A percentile compares a stretch with the other conserved stretches of the same genome.
phyloP scores from a whole-genome alignment of 768 basidiomycete species.

The Clitopilus hobsonii region DNA sequence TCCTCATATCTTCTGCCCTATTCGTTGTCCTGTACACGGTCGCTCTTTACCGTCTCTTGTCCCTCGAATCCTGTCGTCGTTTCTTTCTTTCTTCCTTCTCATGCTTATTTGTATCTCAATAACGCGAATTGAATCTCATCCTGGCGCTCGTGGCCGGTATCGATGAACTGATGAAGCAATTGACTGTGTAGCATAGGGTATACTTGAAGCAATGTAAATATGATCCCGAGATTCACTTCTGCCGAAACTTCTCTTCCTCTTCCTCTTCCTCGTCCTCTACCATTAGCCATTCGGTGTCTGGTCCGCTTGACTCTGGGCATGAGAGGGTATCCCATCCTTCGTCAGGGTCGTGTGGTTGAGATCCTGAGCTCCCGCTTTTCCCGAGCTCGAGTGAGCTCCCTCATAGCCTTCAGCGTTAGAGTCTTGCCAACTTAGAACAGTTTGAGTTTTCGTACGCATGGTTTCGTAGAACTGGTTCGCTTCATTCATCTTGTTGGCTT shows the following conservation, averaged over 20 bases:
- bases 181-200: slow-evolving; percentile 29
- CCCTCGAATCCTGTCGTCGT: no score
- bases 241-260: neutral
- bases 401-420: slow-evolving; percentile 27
- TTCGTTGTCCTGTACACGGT: slow-evolving; percentile 15
- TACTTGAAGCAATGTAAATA: slow-evolving; percentile 15
- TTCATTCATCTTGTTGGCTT: slow-evolving; percentile 94
- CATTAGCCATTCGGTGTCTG: slow-evolving; percentile 91
- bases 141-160: slow-evolving; percentile 3
- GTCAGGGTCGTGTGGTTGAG: slow-evolving; percentile 38
- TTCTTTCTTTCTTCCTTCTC: slow-evolving; percentile 14
- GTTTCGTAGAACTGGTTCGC: slow-evolving; percentile 87
- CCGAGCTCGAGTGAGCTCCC: slow-evolving; percentile 43
- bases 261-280: slow-evolving; percentile 42
- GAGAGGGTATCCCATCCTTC: slow-evolving; percentile 76
- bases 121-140: slow-evolving; percentile 5
- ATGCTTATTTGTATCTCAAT: slow-evolving; percentile 21
- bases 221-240: neutral
- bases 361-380: slow-evolving; percentile 64
- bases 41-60: slow-evolving; percentile 16
- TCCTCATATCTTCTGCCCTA: slow-evolving; percentile 17
- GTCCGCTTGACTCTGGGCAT: slow-evolving; percentile 63
- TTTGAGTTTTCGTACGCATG: slow-evolving; percentile 71
- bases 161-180: slow-evolving; percentile 8
- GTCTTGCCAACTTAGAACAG: slow-evolving; percentile 55